Base-by-base conservation (phyloP, 352 stramenopile species). In the Phytophthora litchii region DNA sequence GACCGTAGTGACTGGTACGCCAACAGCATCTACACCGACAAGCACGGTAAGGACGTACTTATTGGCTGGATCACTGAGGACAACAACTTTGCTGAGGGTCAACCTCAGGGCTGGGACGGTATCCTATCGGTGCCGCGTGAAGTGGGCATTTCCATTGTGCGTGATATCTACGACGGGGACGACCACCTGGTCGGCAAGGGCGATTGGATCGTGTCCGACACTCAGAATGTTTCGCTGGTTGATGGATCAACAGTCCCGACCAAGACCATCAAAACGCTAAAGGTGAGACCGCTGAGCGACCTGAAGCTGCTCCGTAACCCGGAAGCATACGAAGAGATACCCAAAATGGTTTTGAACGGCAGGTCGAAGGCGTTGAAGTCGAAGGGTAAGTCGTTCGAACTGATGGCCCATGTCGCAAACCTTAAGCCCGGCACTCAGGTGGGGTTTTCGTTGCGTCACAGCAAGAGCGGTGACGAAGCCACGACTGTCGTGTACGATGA, bases 241-340 rank as follows among this genome's bases (percentile, higher is more conserved):
- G 58, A 63, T 48, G 54, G 61, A 7, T 64, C 56, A 32, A 25
- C 38, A 21, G 55, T 60, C 53, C 66, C 59, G 61, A 70, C 53
- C 67, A 89, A 86, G 65, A 86, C 77, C 40, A 77, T 89, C 65
- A 89, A 89, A 69, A 89, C 80, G 29, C 42, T 89, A 14, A 62
- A 61, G 2, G 59, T 84, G 20, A 74, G 85, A 65, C 65, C 77
- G 36, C 56, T 82, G 42, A 60, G 70, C 34, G 54, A 85, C 50
- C 34, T 86, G 21, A n/a, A 86, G 45, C 35, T 76, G 29, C 65
- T 89, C 13, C 80, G 80, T 13, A 77, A 80, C 42, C 41, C 48
- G 17, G 68, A 86, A 38, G 31, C 65, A 38, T 19, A 67, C 25
- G 70, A 85, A 58, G 35, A 55, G 38, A 29, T 86, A 14, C 41